Base-by-base conservation (phyloP, 176 grass and related monocot species). In the Phoenix dactylifera region DNA sequence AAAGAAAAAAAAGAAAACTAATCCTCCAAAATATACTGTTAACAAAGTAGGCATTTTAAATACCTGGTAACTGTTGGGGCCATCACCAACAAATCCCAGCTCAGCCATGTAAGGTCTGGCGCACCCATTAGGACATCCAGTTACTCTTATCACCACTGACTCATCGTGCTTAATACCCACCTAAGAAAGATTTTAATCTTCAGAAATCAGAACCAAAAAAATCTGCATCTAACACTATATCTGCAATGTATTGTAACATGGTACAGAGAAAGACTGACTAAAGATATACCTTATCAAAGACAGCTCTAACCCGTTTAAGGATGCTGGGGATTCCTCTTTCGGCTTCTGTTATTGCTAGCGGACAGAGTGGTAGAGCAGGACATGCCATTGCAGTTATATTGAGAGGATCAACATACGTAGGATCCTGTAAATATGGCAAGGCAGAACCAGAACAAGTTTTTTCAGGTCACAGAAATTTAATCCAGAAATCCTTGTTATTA, bases 11-110 rank as follows among this genome's bases (percentile, higher is more conserved):
- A 44, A 12, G 2, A 44, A 44, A 12, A 12, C 9, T 14, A 44
- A 44, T 44, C 1, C 35, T 44, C 35, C 35, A 44, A 44, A 44
- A 12, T 3, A 44, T 12, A 44, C 1, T 44, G 35, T 44, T 12
- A 44, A 44, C 35, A 44, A 44, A 44, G 35, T 2, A 44, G 16
- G 63, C 51, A 59, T n/a, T 51, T 24, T 39, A 52, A 15, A 58
- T 83, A 98, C 93, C 87, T 98, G 93, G 67, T 98, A 98, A 54
- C 87, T 88, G 64, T 98, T 98, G 17, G 93, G 93, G 18, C 93
- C 93, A 83, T 98, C 93, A 67, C 93, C 93, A 54, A 98, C 93
- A 48, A 98, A 78, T 68, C 93, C 93, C 81, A 98, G 78, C 73
- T 98, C 93, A 17, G 93, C 87, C 93, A 98, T 98, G 15, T 98